A percentile compares a stretch with the other conserved stretches of the same genome.
These are phyloP conservation scores for Tulasnella sp. DNA, from an alignment of 768 basidiomycete species.

Conservation along the genomic window DNA sequence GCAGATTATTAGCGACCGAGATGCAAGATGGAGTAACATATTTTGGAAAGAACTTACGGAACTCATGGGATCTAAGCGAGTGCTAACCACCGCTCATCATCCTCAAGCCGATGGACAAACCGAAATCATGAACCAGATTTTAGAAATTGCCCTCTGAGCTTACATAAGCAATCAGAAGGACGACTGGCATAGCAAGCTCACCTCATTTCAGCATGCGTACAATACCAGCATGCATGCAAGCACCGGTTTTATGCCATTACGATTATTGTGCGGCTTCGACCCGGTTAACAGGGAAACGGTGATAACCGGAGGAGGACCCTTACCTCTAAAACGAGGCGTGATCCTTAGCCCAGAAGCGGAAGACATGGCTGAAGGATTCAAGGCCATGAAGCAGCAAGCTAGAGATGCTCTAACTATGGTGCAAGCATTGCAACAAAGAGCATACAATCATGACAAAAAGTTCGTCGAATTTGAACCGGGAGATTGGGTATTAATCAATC, in stretches of 20 bases:
- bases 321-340: constrained; percentile 12
- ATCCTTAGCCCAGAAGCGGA: constrained; percentile 5
- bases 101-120: constrained; percentile 32
- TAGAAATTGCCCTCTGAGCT: constrained; percentile 26
- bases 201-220: constrained; percentile 24
- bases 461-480: constrained; percentile 21
- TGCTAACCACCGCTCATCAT: constrained; percentile 27
- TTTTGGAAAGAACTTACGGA: constrained; percentile 24
- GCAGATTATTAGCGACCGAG: constrained; percentile 11
- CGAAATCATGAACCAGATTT: constrained; percentile 25
- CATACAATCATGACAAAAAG: constrained; percentile 20
- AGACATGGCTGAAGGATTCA: constrained; percentile 5
- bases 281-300: constrained; percentile 19
- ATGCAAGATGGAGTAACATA: background rate
- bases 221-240: constrained; percentile 25
- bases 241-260: constrained; percentile 23
- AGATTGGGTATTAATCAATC: constrained; percentile 22
- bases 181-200: constrained; percentile 23
- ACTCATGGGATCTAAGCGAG: constrained; percentile 18
- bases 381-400: background rate
- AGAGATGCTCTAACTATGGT: constrained; percentile 18
- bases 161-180: constrained; percentile 22
- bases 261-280: constrained; percentile 18
- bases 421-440: constrained; percentile 21
- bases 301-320: constrained; percentile 12